These are phyloP conservation scores for Monosporascus sp. DNA, from an alignment of 2,329 filamentous ascomycete species.

Conservation along the genomic window DNA sequence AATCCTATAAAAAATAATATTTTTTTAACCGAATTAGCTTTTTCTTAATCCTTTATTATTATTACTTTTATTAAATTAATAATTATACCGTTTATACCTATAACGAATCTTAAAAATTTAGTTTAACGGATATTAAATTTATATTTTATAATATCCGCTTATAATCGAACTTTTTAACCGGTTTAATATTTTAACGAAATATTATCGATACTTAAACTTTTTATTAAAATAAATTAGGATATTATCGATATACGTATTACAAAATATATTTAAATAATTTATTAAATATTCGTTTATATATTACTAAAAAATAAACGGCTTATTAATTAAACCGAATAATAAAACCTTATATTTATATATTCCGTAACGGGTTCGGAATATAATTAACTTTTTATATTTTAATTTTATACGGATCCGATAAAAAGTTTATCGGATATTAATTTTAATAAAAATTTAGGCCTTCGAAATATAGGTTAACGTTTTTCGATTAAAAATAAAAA, in stretches of 20 bases:
- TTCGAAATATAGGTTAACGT: neutral
- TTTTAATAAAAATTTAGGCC: neutral
- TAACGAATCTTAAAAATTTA: neutral
- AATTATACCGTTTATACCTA: neutral
- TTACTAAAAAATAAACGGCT: too few relatives aligned
- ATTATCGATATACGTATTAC: too few relatives aligned
- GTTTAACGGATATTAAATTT: neutral
- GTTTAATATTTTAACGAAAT: neutral
- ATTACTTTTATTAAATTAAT: neutral
- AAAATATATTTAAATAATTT: too few relatives aligned
- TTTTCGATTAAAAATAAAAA: neutral
- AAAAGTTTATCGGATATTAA: neutral
- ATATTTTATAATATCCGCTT: neutral
- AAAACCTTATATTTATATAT: too few relatives aligned
- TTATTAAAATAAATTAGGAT: too few relatives aligned
- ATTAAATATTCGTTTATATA: too few relatives aligned
- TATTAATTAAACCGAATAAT: too few relatives aligned
- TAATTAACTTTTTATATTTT: neutral
- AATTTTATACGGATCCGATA: neutral
- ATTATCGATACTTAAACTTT: neutral
- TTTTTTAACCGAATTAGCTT: too few relatives aligned
- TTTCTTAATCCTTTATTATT: conserved; percentile 2
- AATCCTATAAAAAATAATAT: conserved; percentile 1
- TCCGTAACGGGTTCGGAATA: neutral
- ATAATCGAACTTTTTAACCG: neutral